Evolutionary conservation across 2,329 filamentous ascomycete genomes (phyloP), one percentile per base, ranked within the genome.

Genomic region (Fusarium gaditjirri): DNA sequence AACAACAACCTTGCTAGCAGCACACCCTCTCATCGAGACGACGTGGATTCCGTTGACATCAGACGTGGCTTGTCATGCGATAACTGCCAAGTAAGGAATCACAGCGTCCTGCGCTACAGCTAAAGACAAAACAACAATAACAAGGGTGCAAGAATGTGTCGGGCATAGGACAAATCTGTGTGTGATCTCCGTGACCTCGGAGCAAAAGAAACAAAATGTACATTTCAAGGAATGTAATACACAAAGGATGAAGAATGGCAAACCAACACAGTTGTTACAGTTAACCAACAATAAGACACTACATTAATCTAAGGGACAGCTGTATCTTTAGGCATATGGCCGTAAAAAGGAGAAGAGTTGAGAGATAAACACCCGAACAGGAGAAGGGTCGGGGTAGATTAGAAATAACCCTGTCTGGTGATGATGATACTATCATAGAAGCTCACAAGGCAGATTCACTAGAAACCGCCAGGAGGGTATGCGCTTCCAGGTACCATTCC

Each of bases 401-500:
- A 68, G 36, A 62, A 57, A 38, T 33, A 36, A 35, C 13, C 53
- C 21, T 41, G 31, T 52, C 46, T 44, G 57, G 39, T 25, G 14
- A 10, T n/a, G 23, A 36, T 41, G 25, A 36, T 41, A 53, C 61
- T 58, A 63, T 39, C 33, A 59, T 29, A 33, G 46, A 58, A 52
- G 31, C 44, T 43, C 43, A 50, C 55, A 41, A 56, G 52, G 31
- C 65, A 63, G 25, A 42, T 72, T 58, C 59, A 63, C 61, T 77
- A 74, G 79, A 71, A 81, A 72, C 29, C 74, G 69, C 44, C 79
- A 78, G 43, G 76, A 69, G 35, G 87, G 87, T 89, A 90, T 23
- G 87, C 85, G 68, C 86, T 86, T 43, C 84, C 84, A 9, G 87
- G 87, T 55, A 87, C 83, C 83, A 88, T 85, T 36, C 85, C 84